A percentile compares a stretch with the other conserved stretches of the same genome.
Evolutionary conservation across 176 grass and related monocot genomes (phyloP).

Genomic region (Areca catechu): DNA sequence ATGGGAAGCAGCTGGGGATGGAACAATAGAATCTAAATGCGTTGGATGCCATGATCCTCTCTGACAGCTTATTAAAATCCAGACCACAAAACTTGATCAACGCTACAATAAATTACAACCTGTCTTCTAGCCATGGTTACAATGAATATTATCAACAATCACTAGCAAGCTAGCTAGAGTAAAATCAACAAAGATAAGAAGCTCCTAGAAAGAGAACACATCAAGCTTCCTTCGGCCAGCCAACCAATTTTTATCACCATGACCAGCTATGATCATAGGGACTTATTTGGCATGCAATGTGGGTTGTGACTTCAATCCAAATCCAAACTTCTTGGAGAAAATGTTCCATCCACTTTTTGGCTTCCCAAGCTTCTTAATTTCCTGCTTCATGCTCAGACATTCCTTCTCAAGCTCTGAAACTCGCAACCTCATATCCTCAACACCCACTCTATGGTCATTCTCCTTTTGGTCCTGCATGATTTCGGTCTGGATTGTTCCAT

Average conservation of each 20-base stretch:
- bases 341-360: slow-evolving; percentile 50
- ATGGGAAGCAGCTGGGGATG: no score
- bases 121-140: no score
- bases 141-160: no score
- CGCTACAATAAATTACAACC: no score
- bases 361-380: slow-evolving; percentile 48
- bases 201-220: neutral
- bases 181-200: no score
- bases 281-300: slow-evolving; percentile 32
- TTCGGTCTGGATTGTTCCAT: neutral
- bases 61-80: no score
- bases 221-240: neutral
- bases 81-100: no score
- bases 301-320: slow-evolving; percentile 39
- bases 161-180: no score
- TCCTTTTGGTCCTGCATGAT: slow-evolving; percentile 5
- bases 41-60: no score
- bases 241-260: no score
- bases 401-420: slow-evolving; percentile 67
- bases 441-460: slow-evolving; percentile 1
- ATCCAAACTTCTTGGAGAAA: slow-evolving; percentile 42
- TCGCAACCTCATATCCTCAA: slow-evolving; percentile 33
- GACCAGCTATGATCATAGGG: no score
- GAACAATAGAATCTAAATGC: no score
- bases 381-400: slow-evolving; percentile 57